Conservation (phyloP, 495 filamentous ascomycete genomes). For the Elaphomyces granulatus region DNA sequence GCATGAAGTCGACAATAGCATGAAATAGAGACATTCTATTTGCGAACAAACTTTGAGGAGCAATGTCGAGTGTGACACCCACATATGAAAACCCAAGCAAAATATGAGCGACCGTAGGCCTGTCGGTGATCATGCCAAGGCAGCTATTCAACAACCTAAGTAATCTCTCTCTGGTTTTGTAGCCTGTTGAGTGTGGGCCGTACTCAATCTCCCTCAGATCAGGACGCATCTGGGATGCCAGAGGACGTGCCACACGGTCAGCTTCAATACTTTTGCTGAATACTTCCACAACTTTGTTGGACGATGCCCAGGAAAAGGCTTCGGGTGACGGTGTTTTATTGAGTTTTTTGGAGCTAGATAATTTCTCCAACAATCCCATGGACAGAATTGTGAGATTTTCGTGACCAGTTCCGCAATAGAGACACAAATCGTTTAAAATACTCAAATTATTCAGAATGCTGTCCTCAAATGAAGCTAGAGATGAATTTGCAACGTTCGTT, state of each 20-base stretch:
- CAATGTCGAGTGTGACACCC: constrained; percentile 47
- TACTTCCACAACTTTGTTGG: constrained; percentile 66
- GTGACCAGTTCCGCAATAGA: constrained; percentile 71
- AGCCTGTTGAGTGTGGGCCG: constrained; percentile 47
- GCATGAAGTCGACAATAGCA: constrained; percentile 49
- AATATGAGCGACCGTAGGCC: constrained; percentile 75
- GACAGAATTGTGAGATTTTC: constrained; percentile 60
- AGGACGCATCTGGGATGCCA: constrained; percentile 48
- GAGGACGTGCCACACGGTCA: constrained; percentile 50
- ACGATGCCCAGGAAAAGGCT: constrained; percentile 38
- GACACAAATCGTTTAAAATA: constrained; percentile 61
- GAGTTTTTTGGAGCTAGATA: constrained; percentile 69
- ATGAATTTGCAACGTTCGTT: constrained; percentile 47
- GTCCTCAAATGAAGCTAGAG: constrained; percentile 79
- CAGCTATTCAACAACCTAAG: constrained; percentile 72
- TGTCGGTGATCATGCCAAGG: constrained; percentile 50
- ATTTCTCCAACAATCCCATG: constrained; percentile 65
- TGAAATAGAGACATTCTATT: constrained; percentile 66
- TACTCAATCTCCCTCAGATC: constrained; percentile 47
- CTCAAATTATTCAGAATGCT: constrained; percentile 66
- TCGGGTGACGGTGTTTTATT: constrained; percentile 34
- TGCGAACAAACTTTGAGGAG: constrained; percentile 48
- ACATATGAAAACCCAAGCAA: constrained; percentile 76
- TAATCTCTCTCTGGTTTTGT: constrained; percentile 61
- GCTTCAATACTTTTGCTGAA: constrained; percentile 57